Base-by-base conservation (phyloP, 306 rosid species). In the Cicer cuneatum region DNA sequence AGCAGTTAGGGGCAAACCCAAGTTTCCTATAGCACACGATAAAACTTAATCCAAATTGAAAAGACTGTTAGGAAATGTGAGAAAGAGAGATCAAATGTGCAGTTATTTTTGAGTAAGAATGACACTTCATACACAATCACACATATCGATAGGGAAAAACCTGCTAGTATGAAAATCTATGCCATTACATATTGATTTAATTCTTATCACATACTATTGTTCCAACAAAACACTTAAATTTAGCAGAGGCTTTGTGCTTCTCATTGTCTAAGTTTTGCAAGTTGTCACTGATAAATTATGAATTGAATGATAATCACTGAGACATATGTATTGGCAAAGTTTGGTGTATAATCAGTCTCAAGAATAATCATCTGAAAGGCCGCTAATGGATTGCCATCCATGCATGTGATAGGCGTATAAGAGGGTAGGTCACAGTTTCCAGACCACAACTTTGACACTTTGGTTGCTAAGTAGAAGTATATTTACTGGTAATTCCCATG, bases 211-310 rank as follows among this genome's bases (percentile, higher is more conserved):
- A 29, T 39, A 7, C 38, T 14, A 16, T 5, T 12, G n/a, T 71
- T 24, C 41, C 48, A 53, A 7, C 52, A 4, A 54, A 54, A 46
- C 9, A 18, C 40, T 38, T 71, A 39, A 71, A 12, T 53, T 76
- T 13, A 57, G 48, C 5, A 7, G 48, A 43, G 51, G 49, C 39
- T 33, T 45, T 18, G 65, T 45, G 38, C 52, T 16, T 12, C 24
- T 13, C 4, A 40, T 39, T 38, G 38, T 15, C 19, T 5, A 21
- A 14, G 16, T 51, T 56, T 54, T 71, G 74, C 12, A 24, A 41
- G 29, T 71, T 71, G 42, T 35, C 52, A 56, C 19, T 15, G 78
- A 56, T 70, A 54, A 70, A 67, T 66, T 21, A 18, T 5, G 66
- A 75, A 16, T 45, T 58, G 18, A 4, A 6, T 7, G 10, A 58